Evolutionary conservation across 306 rosid species (phyloP).

Genomic region (Potentilla sterilis): DNA sequence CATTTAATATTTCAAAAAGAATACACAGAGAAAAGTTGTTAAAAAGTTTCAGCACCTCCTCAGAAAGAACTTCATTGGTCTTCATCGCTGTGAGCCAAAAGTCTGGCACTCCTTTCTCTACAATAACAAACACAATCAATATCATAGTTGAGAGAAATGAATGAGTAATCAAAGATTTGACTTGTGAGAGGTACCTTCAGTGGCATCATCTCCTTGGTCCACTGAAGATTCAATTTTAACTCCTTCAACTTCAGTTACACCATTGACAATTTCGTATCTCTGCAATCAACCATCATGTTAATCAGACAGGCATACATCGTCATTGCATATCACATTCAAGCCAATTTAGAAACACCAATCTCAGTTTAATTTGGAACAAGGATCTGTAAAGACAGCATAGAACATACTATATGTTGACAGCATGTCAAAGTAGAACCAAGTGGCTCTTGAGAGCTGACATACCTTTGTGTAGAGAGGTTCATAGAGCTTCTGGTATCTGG

Average conservation of each 20-base stretch:
- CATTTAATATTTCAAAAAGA: conserved; percentile 11
- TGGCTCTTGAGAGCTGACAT: background rate
- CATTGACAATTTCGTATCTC: conserved; percentile 71
- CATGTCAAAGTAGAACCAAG: background rate
- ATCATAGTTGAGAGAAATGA: conserved; percentile 26
- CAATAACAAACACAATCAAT: conserved; percentile 23
- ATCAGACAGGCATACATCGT: conserved; percentile 6
- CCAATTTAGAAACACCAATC: background rate
- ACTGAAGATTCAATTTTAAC: conserved; percentile 28
- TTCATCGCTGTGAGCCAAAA: conserved; percentile 85
- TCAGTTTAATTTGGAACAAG: background rate
- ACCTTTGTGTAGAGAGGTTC: conserved; percentile 71
- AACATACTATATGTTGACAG: conserved; percentile 1
- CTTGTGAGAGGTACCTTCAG: conserved; percentile 37
- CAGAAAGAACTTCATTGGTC: conserved; percentile 70
- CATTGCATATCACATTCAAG: conserved; percentile 11
- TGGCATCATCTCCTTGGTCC: conserved; percentile 37
- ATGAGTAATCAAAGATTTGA: conserved; percentile 10
- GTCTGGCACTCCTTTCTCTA: conserved; percentile 77
- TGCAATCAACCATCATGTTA: conserved; percentile 33
- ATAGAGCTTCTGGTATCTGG: conserved; percentile 72
- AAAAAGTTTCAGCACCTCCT: conserved; percentile 50
- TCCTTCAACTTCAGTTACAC: conserved; percentile 60
- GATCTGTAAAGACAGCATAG: background rate
- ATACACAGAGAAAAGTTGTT: background rate